Percentiles rank a stretch among this genome's conserved stretches.
phyloP scores from a whole-genome alignment of 2,329 filamentous ascomycete species.

The Paecilomyces sp. region DNA sequence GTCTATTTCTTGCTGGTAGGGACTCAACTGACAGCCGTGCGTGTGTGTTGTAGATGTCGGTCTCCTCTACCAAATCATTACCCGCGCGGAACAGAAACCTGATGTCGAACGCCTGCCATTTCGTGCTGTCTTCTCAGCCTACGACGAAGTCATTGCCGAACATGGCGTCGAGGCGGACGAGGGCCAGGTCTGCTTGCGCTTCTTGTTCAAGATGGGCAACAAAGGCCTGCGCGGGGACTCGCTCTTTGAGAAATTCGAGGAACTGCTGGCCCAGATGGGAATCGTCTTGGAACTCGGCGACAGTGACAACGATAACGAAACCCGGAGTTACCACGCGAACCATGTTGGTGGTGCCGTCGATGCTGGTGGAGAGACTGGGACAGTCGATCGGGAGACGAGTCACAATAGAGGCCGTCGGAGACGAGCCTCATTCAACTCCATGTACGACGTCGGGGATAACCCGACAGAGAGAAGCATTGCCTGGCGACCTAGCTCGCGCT shows the following conservation, averaged over 20 bases:
- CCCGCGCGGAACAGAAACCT: slow-evolving; percentile 59
- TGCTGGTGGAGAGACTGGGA: slow-evolving; percentile 11
- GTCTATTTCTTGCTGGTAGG: background rate
- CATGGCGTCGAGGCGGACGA: slow-evolving; percentile 65
- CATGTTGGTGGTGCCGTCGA: slow-evolving; percentile 13
- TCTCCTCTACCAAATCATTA: slow-evolving; percentile 69
- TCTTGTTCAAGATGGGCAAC: slow-evolving; percentile 72
- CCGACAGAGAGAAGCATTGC: slow-evolving; percentile 37
- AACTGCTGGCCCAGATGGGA: slow-evolving; percentile 60
- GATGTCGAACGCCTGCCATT: slow-evolving; percentile 62
- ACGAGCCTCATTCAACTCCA: slow-evolving; percentile 49
- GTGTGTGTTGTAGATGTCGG: slow-evolving; percentile 59
- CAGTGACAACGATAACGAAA: slow-evolving; percentile 30
- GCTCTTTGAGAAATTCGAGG: slow-evolving; percentile 63
- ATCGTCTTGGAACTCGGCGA: slow-evolving; percentile 61
- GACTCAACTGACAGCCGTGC: background rate
- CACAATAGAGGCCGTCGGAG: slow-evolving; percentile 28
- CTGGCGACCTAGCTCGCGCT: slow-evolving; percentile 35
- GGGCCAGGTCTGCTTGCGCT: slow-evolving; percentile 67
- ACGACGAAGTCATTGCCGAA: slow-evolving; percentile 66
- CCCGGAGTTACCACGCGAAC: slow-evolving; percentile 19
- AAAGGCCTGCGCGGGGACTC: slow-evolving; percentile 46
- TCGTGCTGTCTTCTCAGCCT: slow-evolving; percentile 72
- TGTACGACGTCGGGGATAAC: slow-evolving; percentile 46
- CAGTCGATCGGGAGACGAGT: slow-evolving; percentile 17